phyloP scores from a whole-genome alignment of 805 yeast species.

The Spathaspora girioi region DNA sequence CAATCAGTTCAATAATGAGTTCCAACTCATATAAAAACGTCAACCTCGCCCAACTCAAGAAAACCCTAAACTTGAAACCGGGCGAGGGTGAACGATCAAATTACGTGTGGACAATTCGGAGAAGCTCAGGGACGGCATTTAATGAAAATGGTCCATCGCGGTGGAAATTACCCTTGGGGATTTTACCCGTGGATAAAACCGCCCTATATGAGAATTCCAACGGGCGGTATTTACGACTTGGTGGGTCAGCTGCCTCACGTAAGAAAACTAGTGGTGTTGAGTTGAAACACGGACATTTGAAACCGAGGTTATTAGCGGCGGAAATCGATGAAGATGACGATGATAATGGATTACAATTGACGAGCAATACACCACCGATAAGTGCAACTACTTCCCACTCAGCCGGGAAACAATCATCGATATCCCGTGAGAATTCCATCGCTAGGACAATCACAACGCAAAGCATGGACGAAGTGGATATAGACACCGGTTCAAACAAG shows the following conservation, averaged over 20 bases:
- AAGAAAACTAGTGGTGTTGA: constrained; percentile 45
- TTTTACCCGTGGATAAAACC: constrained; percentile 41
- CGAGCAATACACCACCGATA: constrained; percentile 1
- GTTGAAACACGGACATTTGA: constrained; percentile 58
- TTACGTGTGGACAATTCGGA: constrained; percentile 45
- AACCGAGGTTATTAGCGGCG: constrained; percentile 67
- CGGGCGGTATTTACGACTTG: constrained; percentile 25
- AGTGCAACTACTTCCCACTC: constrained; percentile 1
- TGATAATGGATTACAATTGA: constrained; percentile 6
- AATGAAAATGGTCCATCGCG: constrained; percentile 44
- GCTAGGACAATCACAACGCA: constrained; percentile 25
- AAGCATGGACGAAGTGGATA: not conserved
- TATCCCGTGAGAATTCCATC: constrained; percentile 26
- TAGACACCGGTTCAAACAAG: constrained; percentile 8
- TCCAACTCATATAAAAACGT: constrained; percentile 31
- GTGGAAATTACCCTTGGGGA: constrained; percentile 55
- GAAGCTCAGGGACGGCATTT: constrained; percentile 46
- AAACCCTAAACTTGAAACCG: constrained; percentile 32
- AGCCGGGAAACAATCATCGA: constrained; percentile 4
- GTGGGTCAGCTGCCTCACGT: constrained; percentile 13
- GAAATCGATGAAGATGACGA: constrained; percentile 59
- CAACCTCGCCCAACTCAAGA: constrained; percentile 35
- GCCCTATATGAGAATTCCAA: constrained; percentile 20
- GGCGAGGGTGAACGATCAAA: constrained; percentile 50
- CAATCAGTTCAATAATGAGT: constrained; percentile 35